A percentile compares a stretch with the other conserved stretches of the same genome.
phyloP scores from a whole-genome alignment of 176 grass and related monocot genomes.

The Otatea glauca region DNA sequence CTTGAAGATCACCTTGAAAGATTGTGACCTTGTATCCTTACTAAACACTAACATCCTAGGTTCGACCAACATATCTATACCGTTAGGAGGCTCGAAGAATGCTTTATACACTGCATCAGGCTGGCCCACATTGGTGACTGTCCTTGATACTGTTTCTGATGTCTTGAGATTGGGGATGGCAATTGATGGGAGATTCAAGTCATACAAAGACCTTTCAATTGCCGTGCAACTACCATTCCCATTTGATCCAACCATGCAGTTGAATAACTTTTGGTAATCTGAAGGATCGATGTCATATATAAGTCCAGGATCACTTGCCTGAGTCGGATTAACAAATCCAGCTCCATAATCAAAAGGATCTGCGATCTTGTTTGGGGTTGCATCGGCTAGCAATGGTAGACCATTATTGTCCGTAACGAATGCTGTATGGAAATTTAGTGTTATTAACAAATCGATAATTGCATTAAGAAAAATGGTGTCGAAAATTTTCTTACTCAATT shows the following conservation, averaged over 20 bases:
- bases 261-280: conserved; percentile 54
- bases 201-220: background rate
- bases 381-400: conserved; percentile 51
- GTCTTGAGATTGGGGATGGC: conserved; percentile 63
- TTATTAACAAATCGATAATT: background rate
- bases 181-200: conserved; percentile 65
- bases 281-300: conserved; percentile 60
- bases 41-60: conserved; percentile 44
- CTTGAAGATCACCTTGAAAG: conserved; percentile 56
- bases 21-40: conserved; percentile 13
- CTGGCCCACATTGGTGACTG: conserved; percentile 64
- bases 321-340: conserved; percentile 51
- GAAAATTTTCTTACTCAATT: background rate
- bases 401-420: conserved; percentile 42
- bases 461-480: background rate
- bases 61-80: conserved; percentile 50
- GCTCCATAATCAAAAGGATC: conserved; percentile 79
- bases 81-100: conserved; percentile 41
- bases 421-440: conserved; percentile 30
- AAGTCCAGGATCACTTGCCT: conserved; percentile 59
- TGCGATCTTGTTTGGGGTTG: conserved; percentile 49
- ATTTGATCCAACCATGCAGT: conserved; percentile 20
- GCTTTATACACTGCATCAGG: conserved; percentile 44
- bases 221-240: conserved; percentile 5
- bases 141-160: conserved; percentile 28